Percentiles rank a stretch among this genome's conserved stretches.
Evolutionary conservation across 1,284 basidiomycete species (phyloP).

Genomic region (Ceratobasidium sp.): DNA sequence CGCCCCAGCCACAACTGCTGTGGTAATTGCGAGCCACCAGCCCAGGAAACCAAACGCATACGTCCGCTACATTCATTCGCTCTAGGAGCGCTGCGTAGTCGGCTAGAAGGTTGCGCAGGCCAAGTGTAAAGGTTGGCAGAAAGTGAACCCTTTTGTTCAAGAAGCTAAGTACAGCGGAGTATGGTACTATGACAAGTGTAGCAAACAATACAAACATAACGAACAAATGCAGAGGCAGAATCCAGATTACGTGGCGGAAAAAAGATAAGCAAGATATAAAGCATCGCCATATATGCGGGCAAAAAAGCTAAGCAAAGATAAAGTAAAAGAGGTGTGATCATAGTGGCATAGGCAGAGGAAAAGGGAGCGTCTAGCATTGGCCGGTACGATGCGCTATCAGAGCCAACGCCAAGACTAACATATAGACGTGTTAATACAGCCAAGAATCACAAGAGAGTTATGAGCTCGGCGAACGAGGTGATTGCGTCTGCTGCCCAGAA

Average conservation of each 20-base stretch:
- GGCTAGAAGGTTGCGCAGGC: too few relatives aligned
- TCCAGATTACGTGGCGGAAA: constrained; percentile 1
- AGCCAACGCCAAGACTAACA: neutral
- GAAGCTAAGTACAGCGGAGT: constrained; percentile 18
- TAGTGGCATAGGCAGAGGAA: neutral
- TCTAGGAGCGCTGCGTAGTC: too few relatives aligned
- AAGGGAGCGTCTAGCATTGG: neutral
- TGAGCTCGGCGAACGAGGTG: too few relatives aligned
- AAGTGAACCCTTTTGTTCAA: neutral
- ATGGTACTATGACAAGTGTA: neutral
- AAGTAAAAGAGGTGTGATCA: neutral
- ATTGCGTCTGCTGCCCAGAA: neutral
- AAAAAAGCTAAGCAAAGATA: constrained; percentile 1
- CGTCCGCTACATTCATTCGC: too few relatives aligned
- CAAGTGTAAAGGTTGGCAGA: too few relatives aligned
- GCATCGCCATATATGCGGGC: neutral
- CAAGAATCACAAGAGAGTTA: too few relatives aligned
- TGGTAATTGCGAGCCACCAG: too few relatives aligned
- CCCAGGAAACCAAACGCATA: too few relatives aligned
- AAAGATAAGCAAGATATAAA: neutral
- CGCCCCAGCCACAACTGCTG: too few relatives aligned
- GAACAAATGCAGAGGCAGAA: neutral
- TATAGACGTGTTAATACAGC: too few relatives aligned
- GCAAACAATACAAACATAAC: constrained; percentile 21
- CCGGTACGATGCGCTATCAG: constrained; percentile 25